Base-by-base conservation (phyloP, 2,329 filamentous ascomycete species). In the Xylaria sp. region DNA sequence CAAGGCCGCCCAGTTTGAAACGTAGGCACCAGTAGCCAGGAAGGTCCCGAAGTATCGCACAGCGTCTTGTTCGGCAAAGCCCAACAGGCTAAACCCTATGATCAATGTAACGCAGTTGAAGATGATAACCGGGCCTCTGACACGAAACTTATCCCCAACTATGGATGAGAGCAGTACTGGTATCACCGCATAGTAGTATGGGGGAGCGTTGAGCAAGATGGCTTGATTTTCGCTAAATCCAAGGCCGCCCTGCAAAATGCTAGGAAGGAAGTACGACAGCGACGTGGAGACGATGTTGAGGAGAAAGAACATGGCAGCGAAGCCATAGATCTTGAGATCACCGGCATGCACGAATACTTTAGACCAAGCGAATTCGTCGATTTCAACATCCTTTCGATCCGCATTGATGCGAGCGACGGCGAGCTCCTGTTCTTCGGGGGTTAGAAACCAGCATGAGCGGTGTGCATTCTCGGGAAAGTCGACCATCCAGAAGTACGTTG, bases 401-500 rank as follows among this genome's bases (percentile, higher is more conserved):
- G 77, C 77, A 47, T 88, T 77, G 67, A 90, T 89, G 5, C 87
- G 79, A 4, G 77, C 74, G 1, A 86, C 78, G 1, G 85, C 87
- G 3, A 89, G 70, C n/a, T 77, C 73, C 38, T 83, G 82, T 72
- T 90, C 87, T 17, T 80, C 76, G 7, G 79, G 71, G 2, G 80
- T 82, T 21, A 90, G 78, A 70, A 90, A 91, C 68, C 73, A 78
- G 66, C 86, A 83, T 53, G 84, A 87, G 12, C 75, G 76, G 55
- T 85, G 79, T 0, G 85, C 80, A 25, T 86, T 79, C 67, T 90
- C 88, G 0, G 88, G 88, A 65, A 91, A 90, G 70, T 90, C 87
- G 43, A 90, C 80, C 77, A 91, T 89, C 88, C 88, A 90, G 80
- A 87, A 89, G 70, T 87, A 90, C 0, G 87, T 89, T 12, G 82